Evolutionary conservation across 352 stramenopile species (phyloP).

Genomic region (Phytophthora lateralis): DNA sequence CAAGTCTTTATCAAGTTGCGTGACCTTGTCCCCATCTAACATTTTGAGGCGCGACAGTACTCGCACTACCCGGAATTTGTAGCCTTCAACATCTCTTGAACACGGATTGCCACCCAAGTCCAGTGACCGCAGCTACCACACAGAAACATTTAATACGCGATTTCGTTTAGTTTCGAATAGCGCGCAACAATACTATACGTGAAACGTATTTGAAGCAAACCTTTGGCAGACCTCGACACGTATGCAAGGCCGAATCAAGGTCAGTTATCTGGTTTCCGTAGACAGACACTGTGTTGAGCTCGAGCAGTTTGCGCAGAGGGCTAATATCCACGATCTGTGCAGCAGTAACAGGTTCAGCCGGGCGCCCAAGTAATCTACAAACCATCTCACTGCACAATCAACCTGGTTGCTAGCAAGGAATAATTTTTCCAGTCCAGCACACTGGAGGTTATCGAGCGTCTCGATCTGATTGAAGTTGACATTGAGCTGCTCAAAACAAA

Average conservation of each 20-base stretch:
- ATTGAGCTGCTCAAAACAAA: slow-evolving; percentile 49
- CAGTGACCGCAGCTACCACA: slow-evolving; percentile 58
- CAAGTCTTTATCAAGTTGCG: slow-evolving; percentile 75
- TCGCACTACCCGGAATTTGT: slow-evolving; percentile 78
- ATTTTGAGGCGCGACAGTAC: slow-evolving; percentile 65
- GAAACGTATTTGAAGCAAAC: slow-evolving; percentile 15
- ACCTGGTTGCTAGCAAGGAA: slow-evolving; percentile 71
- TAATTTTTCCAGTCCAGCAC: slow-evolving; percentile 61
- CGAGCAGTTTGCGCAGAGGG: slow-evolving; percentile 46
- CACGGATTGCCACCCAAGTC: slow-evolving; percentile 83
- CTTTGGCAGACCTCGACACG: slow-evolving; percentile 56
- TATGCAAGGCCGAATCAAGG: slow-evolving; percentile 52
- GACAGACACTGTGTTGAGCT: slow-evolving; percentile 64
- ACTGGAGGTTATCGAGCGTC: slow-evolving; percentile 51
- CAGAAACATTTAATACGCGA: not conserved
- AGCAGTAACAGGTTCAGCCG: not conserved
- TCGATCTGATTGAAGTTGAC: slow-evolving; percentile 72
- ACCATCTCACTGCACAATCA: not conserved
- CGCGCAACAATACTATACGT: not conserved
- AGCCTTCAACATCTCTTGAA: slow-evolving; percentile 58
- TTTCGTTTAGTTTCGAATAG: not conserved
- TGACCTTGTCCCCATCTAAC: slow-evolving; percentile 77
- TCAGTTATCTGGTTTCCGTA: slow-evolving; percentile 64
- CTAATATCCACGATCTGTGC: slow-evolving; percentile 53
- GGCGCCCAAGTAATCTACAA: not conserved